A percentile compares a stretch with the other conserved stretches of the same genome.
Conservation (phyloP, 495 filamentous ascomycete species). For the Penicillium psychrofluorescens region DNA sequence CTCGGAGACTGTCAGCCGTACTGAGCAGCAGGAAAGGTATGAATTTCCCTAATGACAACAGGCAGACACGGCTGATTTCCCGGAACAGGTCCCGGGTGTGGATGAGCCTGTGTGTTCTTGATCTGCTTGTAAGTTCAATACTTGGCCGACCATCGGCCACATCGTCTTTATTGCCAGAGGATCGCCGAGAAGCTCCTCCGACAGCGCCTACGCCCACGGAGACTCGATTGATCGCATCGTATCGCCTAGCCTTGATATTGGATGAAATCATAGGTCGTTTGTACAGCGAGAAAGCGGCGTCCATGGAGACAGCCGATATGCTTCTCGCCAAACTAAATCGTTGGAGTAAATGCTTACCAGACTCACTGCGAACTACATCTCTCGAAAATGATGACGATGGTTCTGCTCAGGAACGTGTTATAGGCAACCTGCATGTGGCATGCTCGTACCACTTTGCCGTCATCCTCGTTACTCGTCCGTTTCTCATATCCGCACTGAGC, state of each 20-base stretch:
- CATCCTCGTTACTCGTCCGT: slow-evolving; percentile 34
- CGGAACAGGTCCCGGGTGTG: slow-evolving; percentile 24
- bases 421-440: slow-evolving; percentile 33
- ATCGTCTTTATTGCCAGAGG: slow-evolving; percentile 17
- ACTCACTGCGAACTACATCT: slow-evolving; percentile 16
- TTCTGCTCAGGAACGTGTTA: slow-evolving; percentile 19
- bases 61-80: neutral
- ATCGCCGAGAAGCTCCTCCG: slow-evolving; percentile 2
- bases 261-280: slow-evolving; percentile 28
- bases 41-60: neutral
- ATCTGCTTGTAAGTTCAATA: slow-evolving; percentile 37
- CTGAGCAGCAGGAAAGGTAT: slow-evolving; percentile 20
- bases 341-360: slow-evolving; percentile 28
- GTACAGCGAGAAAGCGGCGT: slow-evolving; percentile 25
- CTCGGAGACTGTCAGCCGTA: slow-evolving; percentile 3
- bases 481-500: slow-evolving; percentile 29
- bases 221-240: slow-evolving; percentile 25
- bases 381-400: slow-evolving; percentile 10
- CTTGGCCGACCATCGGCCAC: slow-evolving; percentile 33
- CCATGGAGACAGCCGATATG: slow-evolving; percentile 24
- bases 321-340: slow-evolving; percentile 25
- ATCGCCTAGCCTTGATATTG: slow-evolving; percentile 24
- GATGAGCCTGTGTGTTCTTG: slow-evolving; percentile 39
- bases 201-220: slow-evolving; percentile 1
- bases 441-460: slow-evolving; percentile 39